These are phyloP conservation scores for Hyphodiscus hymeniophilus DNA, from an alignment of 495 filamentous ascomycete genomes.

Conservation along the genomic window DNA sequence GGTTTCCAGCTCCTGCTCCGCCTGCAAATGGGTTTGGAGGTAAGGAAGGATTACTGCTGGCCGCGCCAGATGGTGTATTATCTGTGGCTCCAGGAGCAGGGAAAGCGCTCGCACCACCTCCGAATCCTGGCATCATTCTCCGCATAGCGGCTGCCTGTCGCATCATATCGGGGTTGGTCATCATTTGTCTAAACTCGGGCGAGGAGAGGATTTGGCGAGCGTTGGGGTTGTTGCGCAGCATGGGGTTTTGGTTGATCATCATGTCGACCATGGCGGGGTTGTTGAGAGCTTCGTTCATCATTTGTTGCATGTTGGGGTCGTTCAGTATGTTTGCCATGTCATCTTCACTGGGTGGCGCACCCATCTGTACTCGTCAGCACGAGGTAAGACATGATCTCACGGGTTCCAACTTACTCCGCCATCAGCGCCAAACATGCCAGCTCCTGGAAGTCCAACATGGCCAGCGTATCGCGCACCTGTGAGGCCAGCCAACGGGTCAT, in stretches of 20 bases:
- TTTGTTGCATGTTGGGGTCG: slow-evolving; percentile 73
- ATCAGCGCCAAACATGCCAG: slow-evolving; percentile 89
- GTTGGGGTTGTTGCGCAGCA: slow-evolving; percentile 72
- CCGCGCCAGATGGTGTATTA: slow-evolving; percentile 25
- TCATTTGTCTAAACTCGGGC: slow-evolving; percentile 82
- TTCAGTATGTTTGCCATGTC: slow-evolving; percentile 75
- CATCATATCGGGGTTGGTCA: slow-evolving; percentile 85
- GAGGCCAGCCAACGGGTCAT: slow-evolving; percentile 81
- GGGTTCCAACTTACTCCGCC: slow-evolving; percentile 70
- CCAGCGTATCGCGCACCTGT: slow-evolving; percentile 95
- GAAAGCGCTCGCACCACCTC: slow-evolving; percentile 47
- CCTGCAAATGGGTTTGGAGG: slow-evolving; percentile 18
- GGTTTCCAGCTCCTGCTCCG: slow-evolving; percentile 45
- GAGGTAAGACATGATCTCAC: slow-evolving; percentile 1
- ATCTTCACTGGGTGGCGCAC: slow-evolving; percentile 72
- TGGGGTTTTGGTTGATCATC: slow-evolving; percentile 84
- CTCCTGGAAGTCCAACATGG: slow-evolving; percentile 78
- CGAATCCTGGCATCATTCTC: slow-evolving; percentile 51
- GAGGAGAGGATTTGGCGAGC: slow-evolving; percentile 78
- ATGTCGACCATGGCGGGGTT: slow-evolving; percentile 88
- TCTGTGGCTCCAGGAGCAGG: slow-evolving; percentile 62
- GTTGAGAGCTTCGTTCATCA: slow-evolving; percentile 87
- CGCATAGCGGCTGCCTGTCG: slow-evolving; percentile 75
- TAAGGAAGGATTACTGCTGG: slow-evolving; percentile 24
- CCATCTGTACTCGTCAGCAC: slow-evolving; percentile 61